Evolutionary conservation across 805 yeast species (phyloP).

Genomic region (Kazachstania kunashirensis): DNA sequence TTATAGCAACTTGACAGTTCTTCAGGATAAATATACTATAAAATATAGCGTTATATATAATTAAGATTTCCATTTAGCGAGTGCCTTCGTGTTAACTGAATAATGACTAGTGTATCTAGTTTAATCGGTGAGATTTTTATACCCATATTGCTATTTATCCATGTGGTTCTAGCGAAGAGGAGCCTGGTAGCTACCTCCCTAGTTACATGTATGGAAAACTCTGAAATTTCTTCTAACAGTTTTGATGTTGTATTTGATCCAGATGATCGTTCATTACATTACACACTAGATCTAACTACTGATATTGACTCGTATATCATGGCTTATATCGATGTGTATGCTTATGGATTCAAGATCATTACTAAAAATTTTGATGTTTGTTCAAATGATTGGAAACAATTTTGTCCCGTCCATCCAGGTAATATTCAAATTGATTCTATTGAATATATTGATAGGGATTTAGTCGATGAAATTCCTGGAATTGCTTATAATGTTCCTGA

Average conservation of each 20-base stretch:
- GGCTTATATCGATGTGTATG: constrained; percentile 68
- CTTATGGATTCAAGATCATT: constrained; percentile 75
- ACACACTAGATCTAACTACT: constrained; percentile 60
- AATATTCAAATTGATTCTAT: constrained; percentile 64
- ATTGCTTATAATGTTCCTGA: constrained; percentile 83
- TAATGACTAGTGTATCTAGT: no score
- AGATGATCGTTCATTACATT: constrained; percentile 53
- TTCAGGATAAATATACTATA: no score
- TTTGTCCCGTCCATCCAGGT: constrained; percentile 85
- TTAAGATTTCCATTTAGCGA: no score
- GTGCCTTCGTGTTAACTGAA: no score
- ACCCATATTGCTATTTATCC: no score
- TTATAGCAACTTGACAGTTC: no score
- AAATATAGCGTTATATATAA: no score
- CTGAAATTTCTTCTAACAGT: constrained; percentile 60
- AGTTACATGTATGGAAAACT: constrained; percentile 76
- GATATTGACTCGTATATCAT: constrained; percentile 54
- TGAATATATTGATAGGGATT: constrained; percentile 43
- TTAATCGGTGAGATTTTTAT: no score
- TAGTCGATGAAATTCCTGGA: constrained; percentile 59
- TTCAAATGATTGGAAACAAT: constrained; percentile 60
- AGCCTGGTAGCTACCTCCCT: constrained; percentile 51
- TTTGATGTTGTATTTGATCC: constrained; percentile 74
- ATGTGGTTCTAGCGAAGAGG: constrained; percentile 6
- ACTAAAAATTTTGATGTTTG: constrained; percentile 54